Evolutionary conservation across 2,329 filamentous ascomycete species (phyloP).

Genomic region (Myriosclerotinia curreyana): DNA sequence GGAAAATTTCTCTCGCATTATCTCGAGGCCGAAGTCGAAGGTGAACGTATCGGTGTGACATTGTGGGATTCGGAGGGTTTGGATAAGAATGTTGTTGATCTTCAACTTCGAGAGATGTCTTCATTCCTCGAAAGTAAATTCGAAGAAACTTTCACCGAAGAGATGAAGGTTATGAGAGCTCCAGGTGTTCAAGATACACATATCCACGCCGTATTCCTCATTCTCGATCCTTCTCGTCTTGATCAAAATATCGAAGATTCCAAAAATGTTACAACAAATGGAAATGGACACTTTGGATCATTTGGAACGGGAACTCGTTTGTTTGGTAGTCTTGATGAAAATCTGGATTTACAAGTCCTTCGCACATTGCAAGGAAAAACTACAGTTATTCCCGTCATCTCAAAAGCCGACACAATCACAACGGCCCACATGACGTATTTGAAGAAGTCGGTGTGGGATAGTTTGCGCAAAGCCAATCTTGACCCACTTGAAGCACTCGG

Average conservation of each 20-base stretch:
- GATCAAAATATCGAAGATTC: slow-evolving; percentile 75
- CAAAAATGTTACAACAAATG: slow-evolving; percentile 47
- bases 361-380: slow-evolving; percentile 88
- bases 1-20: slow-evolving; percentile 84
- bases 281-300: slow-evolving; percentile 52
- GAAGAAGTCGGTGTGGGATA: slow-evolving; percentile 87
- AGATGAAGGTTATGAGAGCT: slow-evolving; percentile 94
- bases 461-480: slow-evolving; percentile 78
- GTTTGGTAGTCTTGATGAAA: slow-evolving; percentile 75
- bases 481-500: slow-evolving; percentile 86
- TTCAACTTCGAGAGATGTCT: slow-evolving; percentile 88
- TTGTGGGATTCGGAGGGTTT: slow-evolving; percentile 95
- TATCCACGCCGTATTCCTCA: slow-evolving; percentile 90
- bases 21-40: slow-evolving; percentile 90
- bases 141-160: slow-evolving; percentile 93
- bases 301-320: slow-evolving; percentile 45
- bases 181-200: slow-evolving; percentile 94
- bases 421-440: slow-evolving; percentile 88
- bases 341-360: slow-evolving; percentile 86
- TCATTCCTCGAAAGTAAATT: slow-evolving; percentile 97
- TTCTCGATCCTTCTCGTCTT: slow-evolving; percentile 83
- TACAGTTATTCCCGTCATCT: slow-evolving; percentile 90
- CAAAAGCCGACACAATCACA: slow-evolving; percentile 97
- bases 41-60: slow-evolving; percentile 86
- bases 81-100: slow-evolving; percentile 91